These are phyloP conservation scores for Coemansia biformis DNA, from an alignment of 192 early-diverging fungal species.

Conservation along the genomic window DNA sequence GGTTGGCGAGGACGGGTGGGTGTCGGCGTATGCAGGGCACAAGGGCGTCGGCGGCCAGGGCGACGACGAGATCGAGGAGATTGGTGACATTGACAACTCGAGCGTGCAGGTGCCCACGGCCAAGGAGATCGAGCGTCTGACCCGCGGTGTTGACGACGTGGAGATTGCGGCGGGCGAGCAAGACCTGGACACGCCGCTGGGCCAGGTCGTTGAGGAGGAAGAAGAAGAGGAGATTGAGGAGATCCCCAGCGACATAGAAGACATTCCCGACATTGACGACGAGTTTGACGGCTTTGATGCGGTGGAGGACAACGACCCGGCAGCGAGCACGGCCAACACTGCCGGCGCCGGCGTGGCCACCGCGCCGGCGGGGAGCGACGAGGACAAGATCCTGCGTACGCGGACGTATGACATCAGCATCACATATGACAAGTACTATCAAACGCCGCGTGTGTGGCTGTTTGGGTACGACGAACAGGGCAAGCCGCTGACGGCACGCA, in stretches of 20 bases:
- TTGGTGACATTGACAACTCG: slow-evolving; percentile 45
- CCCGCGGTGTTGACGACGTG: slow-evolving; percentile 62
- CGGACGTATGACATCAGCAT: slow-evolving; percentile 98
- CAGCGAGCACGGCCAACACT: slow-evolving; percentile 58
- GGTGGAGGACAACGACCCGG: slow-evolving; percentile 78
- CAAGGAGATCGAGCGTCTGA: slow-evolving; percentile 53
- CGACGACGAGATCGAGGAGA: slow-evolving; percentile 55
- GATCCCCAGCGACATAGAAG: slow-evolving; percentile 76
- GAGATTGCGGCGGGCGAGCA: slow-evolving; percentile 44
- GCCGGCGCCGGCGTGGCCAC: slow-evolving; percentile 5
- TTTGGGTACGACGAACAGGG: slow-evolving; percentile 93
- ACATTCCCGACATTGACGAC: slow-evolving; percentile 89
- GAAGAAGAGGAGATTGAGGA: slow-evolving; percentile 61
- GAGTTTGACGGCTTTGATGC: slow-evolving; percentile 58
- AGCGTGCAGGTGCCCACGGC: slow-evolving; percentile 46
- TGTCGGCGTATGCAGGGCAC: slow-evolving; percentile 71
- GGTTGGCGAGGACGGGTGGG: slow-evolving; percentile 73
- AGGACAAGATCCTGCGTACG: slow-evolving; percentile 79
- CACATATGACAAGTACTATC: slow-evolving; percentile 99
- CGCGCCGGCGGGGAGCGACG: slow-evolving; percentile 12
- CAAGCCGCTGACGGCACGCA: slow-evolving; percentile 73
- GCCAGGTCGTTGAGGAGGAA: slow-evolving; percentile 42
- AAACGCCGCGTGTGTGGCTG: slow-evolving; percentile 95
- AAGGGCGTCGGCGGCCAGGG: slow-evolving; percentile 32
- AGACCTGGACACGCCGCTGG: slow-evolving; percentile 44